A percentile compares a stretch with the other conserved stretches of the same genome.
Evolutionary conservation across 352 stramenopile species (phyloP).

Genomic region (Pythium guiyangense): DNA sequence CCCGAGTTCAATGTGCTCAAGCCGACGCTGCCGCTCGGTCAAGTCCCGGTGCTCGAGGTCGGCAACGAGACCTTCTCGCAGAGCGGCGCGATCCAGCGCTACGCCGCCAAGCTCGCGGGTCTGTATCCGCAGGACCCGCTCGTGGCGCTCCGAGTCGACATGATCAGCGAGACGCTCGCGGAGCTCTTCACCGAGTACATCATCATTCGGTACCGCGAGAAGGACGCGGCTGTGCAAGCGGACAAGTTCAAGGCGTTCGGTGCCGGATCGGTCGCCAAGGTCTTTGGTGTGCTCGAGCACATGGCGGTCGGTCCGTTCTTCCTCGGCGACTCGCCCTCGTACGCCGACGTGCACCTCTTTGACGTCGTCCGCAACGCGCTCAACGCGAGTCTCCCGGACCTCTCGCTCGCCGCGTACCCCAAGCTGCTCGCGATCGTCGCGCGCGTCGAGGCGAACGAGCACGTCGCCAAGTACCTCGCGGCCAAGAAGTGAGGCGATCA

Average conservation of each 20-base stretch:
- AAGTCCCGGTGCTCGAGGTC: too few relatives aligned
- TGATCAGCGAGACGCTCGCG: too few relatives aligned
- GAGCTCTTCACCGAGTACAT: slow-evolving; percentile 12
- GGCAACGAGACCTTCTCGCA: too few relatives aligned
- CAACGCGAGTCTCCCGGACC: slow-evolving; percentile 19
- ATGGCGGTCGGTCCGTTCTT: too few relatives aligned
- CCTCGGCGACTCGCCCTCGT: too few relatives aligned
- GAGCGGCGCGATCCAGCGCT: too few relatives aligned
- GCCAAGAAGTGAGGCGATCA: too few relatives aligned
- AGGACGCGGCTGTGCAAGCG: slow-evolving; percentile 22
- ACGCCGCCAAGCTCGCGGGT: too few relatives aligned
- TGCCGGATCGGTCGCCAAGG: slow-evolving; percentile 4
- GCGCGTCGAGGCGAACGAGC: slow-evolving; percentile 29
- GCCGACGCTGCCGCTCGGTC: slow-evolving; percentile 30
- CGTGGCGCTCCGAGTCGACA: too few relatives aligned
- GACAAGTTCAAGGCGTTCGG: slow-evolving; percentile 7
- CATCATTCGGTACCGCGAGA: slow-evolving; percentile 21
- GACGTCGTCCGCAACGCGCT: slow-evolving; percentile 43
- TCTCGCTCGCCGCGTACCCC: too few relatives aligned
- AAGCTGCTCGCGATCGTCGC: slow-evolving; percentile 39
- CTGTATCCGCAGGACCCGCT: too few relatives aligned
- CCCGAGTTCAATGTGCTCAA: slow-evolving; percentile 32
- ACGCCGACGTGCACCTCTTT: slow-evolving; percentile 31
- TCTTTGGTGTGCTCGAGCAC: slow-evolving; percentile 41
- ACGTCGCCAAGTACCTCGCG: slow-evolving; percentile 44